These are phyloP conservation scores for Xylaria cubensis DNA, from an alignment of 495 filamentous ascomycete species.

Conservation along the genomic window DNA sequence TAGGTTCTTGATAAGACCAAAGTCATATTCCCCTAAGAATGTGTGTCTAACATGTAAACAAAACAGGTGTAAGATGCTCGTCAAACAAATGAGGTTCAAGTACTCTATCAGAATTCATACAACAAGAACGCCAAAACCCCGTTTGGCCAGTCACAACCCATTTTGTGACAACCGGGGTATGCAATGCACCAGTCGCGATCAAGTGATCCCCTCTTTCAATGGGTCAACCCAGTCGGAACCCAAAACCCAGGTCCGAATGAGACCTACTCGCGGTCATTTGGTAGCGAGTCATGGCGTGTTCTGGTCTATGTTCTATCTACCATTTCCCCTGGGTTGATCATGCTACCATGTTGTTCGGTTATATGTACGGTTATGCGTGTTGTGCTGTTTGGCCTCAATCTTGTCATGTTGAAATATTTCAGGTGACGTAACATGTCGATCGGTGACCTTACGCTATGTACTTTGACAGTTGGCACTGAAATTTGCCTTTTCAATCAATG, in stretches of 20 bases:
- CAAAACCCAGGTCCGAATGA: background rate
- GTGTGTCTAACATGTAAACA: background rate
- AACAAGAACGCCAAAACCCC: slow-evolving; percentile 20
- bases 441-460: background rate
- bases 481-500: background rate
- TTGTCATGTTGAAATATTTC: background rate
- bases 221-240: slow-evolving; percentile 2
- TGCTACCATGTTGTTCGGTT: background rate
- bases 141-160: background rate
- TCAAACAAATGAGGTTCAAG: slow-evolving; percentile 8
- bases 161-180: slow-evolving; percentile 11
- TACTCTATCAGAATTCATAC: slow-evolving; percentile 21
- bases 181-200: slow-evolving; percentile 15
- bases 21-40: background rate
- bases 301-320: slow-evolving; percentile 11
- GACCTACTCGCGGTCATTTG: background rate
- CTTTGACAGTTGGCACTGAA: background rate
- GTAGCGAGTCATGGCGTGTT: background rate
- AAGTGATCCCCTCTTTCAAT: slow-evolving; percentile 11
- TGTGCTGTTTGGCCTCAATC: background rate
- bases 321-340: background rate
- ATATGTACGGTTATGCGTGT: slow-evolving; percentile 1
- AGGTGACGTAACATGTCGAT: too few species aligned
- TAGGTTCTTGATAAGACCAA: background rate
- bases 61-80: background rate